Base-by-base conservation (phyloP, 441 rosid species). In the Bocquillonia castaneifolia region DNA sequence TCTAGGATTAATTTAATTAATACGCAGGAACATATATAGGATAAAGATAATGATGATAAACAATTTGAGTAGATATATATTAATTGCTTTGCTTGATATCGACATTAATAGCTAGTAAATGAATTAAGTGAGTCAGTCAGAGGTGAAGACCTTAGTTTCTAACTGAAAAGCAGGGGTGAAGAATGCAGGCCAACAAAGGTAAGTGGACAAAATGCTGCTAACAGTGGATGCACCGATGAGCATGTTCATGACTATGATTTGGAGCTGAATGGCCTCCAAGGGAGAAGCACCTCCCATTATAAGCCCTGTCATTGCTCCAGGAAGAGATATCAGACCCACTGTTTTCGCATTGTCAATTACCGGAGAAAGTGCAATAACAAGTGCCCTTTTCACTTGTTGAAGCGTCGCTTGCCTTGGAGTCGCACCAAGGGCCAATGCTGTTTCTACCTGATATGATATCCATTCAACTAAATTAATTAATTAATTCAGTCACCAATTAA, bases 201-300 rank as follows among this genome's bases (percentile, higher is more conserved):
- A 89, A 0, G 96, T 90, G 1, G 85, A 89, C 77, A 81, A 70
- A 68, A 90, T 86, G 84, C 96, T 86, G 75, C 98, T 89, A 37
- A 88, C 71, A 0, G 98, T 89, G 0, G 96, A 74, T n/a, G 98
- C 92, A 26, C 96, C 94, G 0, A 93, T 75, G 6, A 93, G 74
- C 94, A 93, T 90, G 79, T 89, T 93, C 98, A 88, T 88, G 0
- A 93, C 97, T 32, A 89, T 87, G 1, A 93, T 91, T 83, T 93
- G 98, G 7, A 93, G 81, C 64, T 91, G 98, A 61, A 93, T 88
- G 3, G 98, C 97, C 68, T 91, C 95, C 3, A 86, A 69, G 0
- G 97, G 97, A 2, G 97, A 89, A 7, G 97, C 89, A 22, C 98
- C 98, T 1, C 97, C 98, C 98, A 91, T 88, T 67, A 93, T 91